Evolutionary conservation across 225 moss, liverwort and hornwort genomes (phyloP).

Genomic region (Bryoerythrophyllum caledonicum): DNA sequence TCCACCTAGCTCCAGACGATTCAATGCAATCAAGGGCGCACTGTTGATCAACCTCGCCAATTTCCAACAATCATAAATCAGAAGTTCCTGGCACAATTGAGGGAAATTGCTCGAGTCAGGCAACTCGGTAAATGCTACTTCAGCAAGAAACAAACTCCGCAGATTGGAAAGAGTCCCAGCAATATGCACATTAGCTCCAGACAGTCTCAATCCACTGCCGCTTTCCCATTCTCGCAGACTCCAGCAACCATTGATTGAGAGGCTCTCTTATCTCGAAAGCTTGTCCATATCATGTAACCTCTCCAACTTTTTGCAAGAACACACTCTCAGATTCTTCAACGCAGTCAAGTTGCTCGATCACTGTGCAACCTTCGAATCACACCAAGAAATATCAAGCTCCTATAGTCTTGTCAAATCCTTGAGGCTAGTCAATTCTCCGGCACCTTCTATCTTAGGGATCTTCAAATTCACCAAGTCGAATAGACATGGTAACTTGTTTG

Average conservation of each 20-base stretch:
- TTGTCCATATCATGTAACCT: not conserved
- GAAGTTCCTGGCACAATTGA: fast-evolving
- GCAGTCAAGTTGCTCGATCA: not conserved
- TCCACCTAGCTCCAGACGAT: too few species aligned
- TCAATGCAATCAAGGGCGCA: not conserved
- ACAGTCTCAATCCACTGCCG: too few species aligned
- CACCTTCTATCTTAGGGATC: fast-evolving
- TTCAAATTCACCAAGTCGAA: not conserved
- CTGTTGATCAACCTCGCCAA: not conserved
- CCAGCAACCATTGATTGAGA: fast-evolving
- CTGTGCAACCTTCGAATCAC: not conserved
- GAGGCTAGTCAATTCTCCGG: not conserved
- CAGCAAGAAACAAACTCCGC: too few species aligned
- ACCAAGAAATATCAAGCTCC: too few species aligned
- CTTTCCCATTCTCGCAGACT: not conserved
- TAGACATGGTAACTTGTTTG: not conserved
- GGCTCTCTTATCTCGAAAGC: not conserved
- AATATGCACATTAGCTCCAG: too few species aligned
- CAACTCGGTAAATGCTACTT: not conserved
- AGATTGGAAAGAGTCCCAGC: not conserved
- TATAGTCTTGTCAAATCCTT: too few species aligned
- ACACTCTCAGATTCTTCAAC: not conserved
- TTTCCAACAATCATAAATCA: fast-evolving
- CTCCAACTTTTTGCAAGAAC: not conserved
- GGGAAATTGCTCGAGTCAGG: not conserved